Evolutionary conservation across 805 yeast species (phyloP).

Genomic region (Nematodospora valgi): DNA sequence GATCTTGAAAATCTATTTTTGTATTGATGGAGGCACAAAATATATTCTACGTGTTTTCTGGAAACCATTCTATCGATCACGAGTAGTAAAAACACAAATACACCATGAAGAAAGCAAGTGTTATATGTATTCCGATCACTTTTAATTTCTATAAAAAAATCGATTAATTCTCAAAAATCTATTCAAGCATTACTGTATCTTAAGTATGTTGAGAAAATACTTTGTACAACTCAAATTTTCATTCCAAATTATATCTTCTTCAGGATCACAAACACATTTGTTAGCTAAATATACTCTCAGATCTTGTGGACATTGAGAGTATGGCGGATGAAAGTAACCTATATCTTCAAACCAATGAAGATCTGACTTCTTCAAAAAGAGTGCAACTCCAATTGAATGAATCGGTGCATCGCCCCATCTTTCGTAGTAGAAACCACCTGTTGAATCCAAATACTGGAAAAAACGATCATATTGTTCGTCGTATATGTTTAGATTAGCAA

Average conservation of each 20-base stretch:
- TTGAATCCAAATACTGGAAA: conserved; percentile 58
- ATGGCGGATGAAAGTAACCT: conserved; percentile 74
- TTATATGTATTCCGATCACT: too few species aligned
- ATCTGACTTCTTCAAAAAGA: conserved; percentile 54
- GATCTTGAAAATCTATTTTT: too few species aligned
- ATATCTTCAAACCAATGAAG: conserved; percentile 71
- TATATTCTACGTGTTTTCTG: too few species aligned
- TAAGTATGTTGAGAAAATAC: conserved; percentile 11
- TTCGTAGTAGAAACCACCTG: conserved; percentile 82
- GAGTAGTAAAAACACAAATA: too few species aligned
- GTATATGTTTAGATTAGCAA: conserved; percentile 70
- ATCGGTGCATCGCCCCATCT: conserved; percentile 95
- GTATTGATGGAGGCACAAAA: too few species aligned
- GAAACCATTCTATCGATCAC: too few species aligned
- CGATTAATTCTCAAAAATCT: too few species aligned
- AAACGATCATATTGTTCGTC: conserved; percentile 55
- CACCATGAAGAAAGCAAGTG: too few species aligned
- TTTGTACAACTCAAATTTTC: conserved; percentile 21
- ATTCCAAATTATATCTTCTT: conserved; percentile 27
- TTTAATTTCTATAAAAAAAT: too few species aligned
- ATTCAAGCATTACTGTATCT: too few species aligned
- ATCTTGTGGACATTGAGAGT: conserved; percentile 54
- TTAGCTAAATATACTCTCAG: conserved; percentile 19
- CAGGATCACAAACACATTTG: conserved; percentile 37
- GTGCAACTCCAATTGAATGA: conserved; percentile 73